phyloP scores from a whole-genome alignment of 345 rosid genomes.

The Populus davidiana region DNA sequence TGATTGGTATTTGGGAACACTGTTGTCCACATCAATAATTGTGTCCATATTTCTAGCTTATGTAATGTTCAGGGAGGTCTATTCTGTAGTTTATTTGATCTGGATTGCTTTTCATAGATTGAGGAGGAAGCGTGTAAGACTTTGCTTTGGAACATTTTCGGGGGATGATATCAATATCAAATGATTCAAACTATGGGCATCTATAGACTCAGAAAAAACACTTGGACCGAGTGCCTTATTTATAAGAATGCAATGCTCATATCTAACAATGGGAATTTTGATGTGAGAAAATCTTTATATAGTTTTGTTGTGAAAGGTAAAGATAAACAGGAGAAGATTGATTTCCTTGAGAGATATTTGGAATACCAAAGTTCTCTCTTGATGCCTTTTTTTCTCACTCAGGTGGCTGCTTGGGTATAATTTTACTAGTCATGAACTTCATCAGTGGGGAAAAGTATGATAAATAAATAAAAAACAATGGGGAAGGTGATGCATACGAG shows the following conservation, averaged over 20 bases:
- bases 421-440: too few relatives aligned
- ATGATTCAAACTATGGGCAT: too few relatives aligned
- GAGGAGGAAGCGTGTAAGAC: neutral
- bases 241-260: neutral
- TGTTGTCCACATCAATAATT: neutral
- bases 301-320: neutral
- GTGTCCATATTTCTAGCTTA: neutral
- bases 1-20: neutral
- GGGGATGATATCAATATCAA: too few relatives aligned
- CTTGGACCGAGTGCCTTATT: too few relatives aligned
- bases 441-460: neutral
- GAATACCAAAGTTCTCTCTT: neutral
- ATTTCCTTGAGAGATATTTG: neutral
- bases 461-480: too few relatives aligned
- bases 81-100: neutral
- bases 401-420: neutral
- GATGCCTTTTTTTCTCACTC: neutral
- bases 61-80: neutral
- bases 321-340: neutral
- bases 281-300: neutral
- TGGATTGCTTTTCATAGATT: neutral
- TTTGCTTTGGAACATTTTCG: neutral
- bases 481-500: too few relatives aligned
- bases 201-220: too few relatives aligned
- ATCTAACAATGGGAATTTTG: neutral